phyloP scores from a whole-genome alignment of 1,284 basidiomycete genomes.

The Pseudozyma sp. region DNA sequence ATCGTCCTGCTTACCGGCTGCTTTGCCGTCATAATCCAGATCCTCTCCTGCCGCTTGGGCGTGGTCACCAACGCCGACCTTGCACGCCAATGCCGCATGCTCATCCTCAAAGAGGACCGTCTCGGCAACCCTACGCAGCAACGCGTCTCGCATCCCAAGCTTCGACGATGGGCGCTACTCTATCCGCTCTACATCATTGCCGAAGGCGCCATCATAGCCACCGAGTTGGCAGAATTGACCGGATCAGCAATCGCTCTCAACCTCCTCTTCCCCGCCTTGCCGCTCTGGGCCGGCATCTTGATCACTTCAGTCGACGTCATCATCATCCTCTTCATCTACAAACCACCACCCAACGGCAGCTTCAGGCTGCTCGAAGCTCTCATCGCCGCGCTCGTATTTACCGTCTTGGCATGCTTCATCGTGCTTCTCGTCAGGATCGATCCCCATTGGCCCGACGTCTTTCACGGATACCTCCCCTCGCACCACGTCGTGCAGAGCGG shows the following conservation, averaged over 20 bases:
- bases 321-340: constrained; percentile 73
- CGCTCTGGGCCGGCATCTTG: constrained; percentile 72
- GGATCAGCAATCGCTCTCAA: constrained; percentile 83
- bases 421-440: constrained; percentile 80
- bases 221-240: constrained; percentile 76
- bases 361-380: constrained; percentile 75
- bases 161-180: constrained; percentile 71
- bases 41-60: constrained; percentile 73
- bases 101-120: constrained; percentile 51
- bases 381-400: constrained; percentile 74
- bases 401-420: constrained; percentile 77
- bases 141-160: constrained; percentile 78
- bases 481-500: constrained; percentile 74
- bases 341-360: constrained; percentile 63
- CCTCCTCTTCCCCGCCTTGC: constrained; percentile 81
- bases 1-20: constrained; percentile 84
- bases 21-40: constrained; percentile 84
- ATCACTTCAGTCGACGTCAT: constrained; percentile 87
- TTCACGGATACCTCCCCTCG: constrained; percentile 83
- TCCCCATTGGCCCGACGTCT: constrained; percentile 82
- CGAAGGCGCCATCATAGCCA: constrained; percentile 80
- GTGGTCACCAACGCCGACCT: constrained; percentile 70
- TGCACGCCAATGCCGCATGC: constrained; percentile 54
- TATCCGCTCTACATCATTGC: constrained; percentile 73
- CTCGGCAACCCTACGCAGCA: constrained; percentile 71